Evolutionary conservation across 1,284 basidiomycete genomes (phyloP), one percentile per base, ranked within the genome.

Genomic region (Inonotus obliquus): DNA sequence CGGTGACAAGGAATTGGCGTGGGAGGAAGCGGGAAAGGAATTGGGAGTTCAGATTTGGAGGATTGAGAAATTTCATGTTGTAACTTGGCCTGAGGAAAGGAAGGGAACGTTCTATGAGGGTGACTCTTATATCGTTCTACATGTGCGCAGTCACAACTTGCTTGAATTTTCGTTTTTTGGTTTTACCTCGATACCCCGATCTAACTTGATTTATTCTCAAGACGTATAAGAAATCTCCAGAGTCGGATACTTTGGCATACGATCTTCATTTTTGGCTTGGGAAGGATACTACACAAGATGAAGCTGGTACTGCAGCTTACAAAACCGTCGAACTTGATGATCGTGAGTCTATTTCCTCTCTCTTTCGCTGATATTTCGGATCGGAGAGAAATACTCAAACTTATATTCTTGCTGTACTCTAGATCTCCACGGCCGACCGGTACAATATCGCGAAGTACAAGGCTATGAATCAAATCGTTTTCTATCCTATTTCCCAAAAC

Each of bases 181-280:
- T n/a, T n/a, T n/a, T n/a, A n/a, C n/a, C n/a, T n/a, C n/a, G n/a
- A n/a, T n/a, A n/a, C n/a, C n/a, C 19, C 1, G 17, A 7, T 44
- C 6, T 14, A 23, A 17, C 51, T 51, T 35, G 21, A 19, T 35
- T 37, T 32, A 27, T 27, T 49, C 17, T 21, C 7, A 54, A 81
- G 81, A 80, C 83, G 2, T 86, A 83, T 71, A 84, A 81, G 71
- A 77, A 78, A 57, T 72, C 74, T 5, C 77, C 79, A 6, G 76
- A 84, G 21, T 67, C 76, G 4, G 72, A 79, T 29, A 69, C 75
- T 2, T 70, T 86, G 4, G 79, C 78, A 0, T 84, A 83, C 65
- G 78, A 87, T 69, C 74, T 87, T 17, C 84, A 86, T 69, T 87
- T 87, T 69, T 87, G 85, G 86, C 74, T 87, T 2, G 84, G 86